These are phyloP conservation scores for Cystobasidium pallidum DNA, from an alignment of 1,284 basidiomycete species.

Conservation along the genomic window DNA sequence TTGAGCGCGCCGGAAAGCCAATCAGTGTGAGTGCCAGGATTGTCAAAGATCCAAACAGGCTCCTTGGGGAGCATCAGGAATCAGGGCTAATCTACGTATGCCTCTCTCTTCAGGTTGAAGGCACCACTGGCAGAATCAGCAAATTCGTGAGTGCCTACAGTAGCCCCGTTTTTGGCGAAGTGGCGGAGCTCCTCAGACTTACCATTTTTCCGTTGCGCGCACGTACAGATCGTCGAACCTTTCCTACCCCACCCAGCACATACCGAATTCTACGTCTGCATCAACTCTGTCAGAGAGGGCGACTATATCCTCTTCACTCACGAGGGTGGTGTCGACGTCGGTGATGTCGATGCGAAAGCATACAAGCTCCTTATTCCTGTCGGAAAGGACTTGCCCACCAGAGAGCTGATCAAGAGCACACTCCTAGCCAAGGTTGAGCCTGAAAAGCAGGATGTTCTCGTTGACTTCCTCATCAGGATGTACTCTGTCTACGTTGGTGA, in stretches of 20 bases:
- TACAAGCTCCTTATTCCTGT: constrained; percentile 86
- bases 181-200: too few relatives aligned
- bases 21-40: constrained; percentile 68
- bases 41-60: constrained; percentile 23
- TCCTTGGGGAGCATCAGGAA: neutral
- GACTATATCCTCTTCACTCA: constrained; percentile 98
- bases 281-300: constrained; percentile 92
- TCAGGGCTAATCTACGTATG: neutral
- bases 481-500: constrained; percentile 93
- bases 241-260: constrained; percentile 93
- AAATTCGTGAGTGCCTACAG: constrained; percentile 62
- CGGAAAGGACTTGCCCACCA: constrained; percentile 69
- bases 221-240: constrained; percentile 97
- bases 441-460: constrained; percentile 80
- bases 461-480: constrained; percentile 91
- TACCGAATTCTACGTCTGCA: constrained; percentile 98
- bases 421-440: constrained; percentile 77
- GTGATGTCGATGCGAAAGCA: constrained; percentile 97
- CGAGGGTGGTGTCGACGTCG: constrained; percentile 97
- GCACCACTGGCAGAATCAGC: constrained; percentile 89
- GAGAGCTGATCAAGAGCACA: constrained; percentile 71
- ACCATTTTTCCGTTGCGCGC: neutral
- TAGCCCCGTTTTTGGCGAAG: neutral
- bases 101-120: constrained; percentile 70
- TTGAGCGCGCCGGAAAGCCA: constrained; percentile 86